Evolutionary conservation across 2,329 filamentous ascomycete genomes (phyloP).

Genomic region (Ophiostoma piceae): DNA sequence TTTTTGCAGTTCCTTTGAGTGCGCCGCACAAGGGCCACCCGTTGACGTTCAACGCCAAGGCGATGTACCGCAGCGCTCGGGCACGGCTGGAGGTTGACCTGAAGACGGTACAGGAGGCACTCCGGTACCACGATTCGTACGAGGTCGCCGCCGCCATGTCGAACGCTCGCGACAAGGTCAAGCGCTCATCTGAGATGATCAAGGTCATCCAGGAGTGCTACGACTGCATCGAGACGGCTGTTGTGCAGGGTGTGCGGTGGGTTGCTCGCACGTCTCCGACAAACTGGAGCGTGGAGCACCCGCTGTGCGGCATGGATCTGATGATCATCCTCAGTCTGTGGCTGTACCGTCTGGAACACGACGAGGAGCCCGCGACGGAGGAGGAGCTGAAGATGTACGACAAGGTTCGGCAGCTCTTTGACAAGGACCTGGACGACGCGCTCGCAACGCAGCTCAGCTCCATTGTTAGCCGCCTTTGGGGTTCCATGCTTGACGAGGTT

Average conservation of each 20-base stretch:
- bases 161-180: slow-evolving; percentile 84
- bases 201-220: slow-evolving; percentile 98
- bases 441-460: slow-evolving; percentile 84
- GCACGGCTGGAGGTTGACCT: slow-evolving; percentile 90
- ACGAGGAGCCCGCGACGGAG: slow-evolving; percentile 82
- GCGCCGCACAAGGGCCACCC: slow-evolving; percentile 95
- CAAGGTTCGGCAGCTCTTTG: slow-evolving; percentile 83
- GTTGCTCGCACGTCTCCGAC: slow-evolving; percentile 95
- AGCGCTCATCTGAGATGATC: slow-evolving; percentile 94
- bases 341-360: slow-evolving; percentile 98
- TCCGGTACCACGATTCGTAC: slow-evolving; percentile 94
- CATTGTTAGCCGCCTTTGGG: slow-evolving; percentile 93
- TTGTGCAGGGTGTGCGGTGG: slow-evolving; percentile 91
- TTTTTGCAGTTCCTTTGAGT: slow-evolving; percentile 79
- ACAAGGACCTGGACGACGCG: slow-evolving; percentile 79
- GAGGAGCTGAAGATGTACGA: slow-evolving; percentile 87
- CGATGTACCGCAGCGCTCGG: slow-evolving; percentile 90
- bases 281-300: slow-evolving; percentile 98
- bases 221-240: slow-evolving; percentile 94
- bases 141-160: slow-evolving; percentile 97
- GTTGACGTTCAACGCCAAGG: slow-evolving; percentile 96
- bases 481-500: slow-evolving; percentile 95
- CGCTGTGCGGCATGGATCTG: slow-evolving; percentile 89
- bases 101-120: slow-evolving; percentile 90
- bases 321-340: slow-evolving; percentile 97